Evolutionary conservation across 2,329 filamentous ascomycete genomes (phyloP), one percentile per base, ranked within the genome.

Genomic region (Pseudopyricularia cyperi): DNA sequence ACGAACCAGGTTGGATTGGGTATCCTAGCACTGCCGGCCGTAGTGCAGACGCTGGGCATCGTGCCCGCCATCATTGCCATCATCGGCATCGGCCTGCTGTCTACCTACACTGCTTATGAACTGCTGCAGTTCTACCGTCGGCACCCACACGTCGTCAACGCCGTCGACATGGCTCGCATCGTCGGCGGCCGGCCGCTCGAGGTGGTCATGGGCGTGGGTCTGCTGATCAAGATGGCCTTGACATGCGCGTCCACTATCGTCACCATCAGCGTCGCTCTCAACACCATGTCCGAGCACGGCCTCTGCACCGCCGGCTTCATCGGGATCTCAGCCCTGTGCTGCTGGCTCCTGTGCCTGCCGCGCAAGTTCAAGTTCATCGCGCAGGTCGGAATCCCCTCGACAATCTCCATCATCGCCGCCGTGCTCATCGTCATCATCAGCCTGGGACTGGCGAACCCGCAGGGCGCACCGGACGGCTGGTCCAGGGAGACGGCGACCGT

Each of bases 61-160:
- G 47, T 35, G 19, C 47, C 47, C 3, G 47, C 47, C 12, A 14
- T 35, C 8, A 35, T 49, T 17, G 19, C 47, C 32, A 49, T 49
- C 32, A 9, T 49, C 17, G 47, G 47, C 32, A 49, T 49, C 17
- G 47, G 47, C 2, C 32, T 49, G 32, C 47, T 49, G 32, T 49
- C 47, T 4, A 49, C 47, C 12, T 49, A 49, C 47, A 49, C 47
- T n/a, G 47, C 32, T 12, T 49, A 49, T 30, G 47, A 49, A 30
- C 47, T 49, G 47, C 47, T 49, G 19, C 47, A 49, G 47, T 49
- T 49, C 47, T 49, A 49, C 47, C 32, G 47, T 8, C 47, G 47
- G 9, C 47, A 35, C 47, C 47, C 47, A 17, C 47, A 49, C 47
- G 47, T 49, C 17, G 47, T 49, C 47, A 49, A 49, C 47, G 30